phyloP scores from a whole-genome alignment of 1,284 basidiomycete species.

The Ganoderma lingzhi region DNA sequence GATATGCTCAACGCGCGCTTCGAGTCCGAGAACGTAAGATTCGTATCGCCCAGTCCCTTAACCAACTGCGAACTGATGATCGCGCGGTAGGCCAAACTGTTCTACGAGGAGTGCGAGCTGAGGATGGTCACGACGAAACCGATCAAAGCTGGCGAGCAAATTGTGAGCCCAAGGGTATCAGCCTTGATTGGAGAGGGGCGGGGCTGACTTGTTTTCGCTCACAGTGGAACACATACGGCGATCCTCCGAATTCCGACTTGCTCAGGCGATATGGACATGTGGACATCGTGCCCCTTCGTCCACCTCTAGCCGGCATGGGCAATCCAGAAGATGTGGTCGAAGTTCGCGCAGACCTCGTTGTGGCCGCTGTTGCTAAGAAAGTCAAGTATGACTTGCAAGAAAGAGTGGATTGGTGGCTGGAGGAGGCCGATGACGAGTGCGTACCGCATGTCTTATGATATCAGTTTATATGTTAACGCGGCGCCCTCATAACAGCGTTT shows the following conservation, averaged over 20 bases:
- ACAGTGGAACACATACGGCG: slow-evolving; percentile 96
- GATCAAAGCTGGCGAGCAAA: slow-evolving; percentile 87
- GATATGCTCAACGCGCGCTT: slow-evolving; percentile 93
- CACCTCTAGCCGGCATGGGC: slow-evolving; percentile 50
- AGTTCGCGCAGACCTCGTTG: slow-evolving; percentile 81
- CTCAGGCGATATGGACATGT: slow-evolving; percentile 95
- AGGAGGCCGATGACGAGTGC: slow-evolving; percentile 91
- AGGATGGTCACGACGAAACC: slow-evolving; percentile 85
- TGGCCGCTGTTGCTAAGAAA: slow-evolving; percentile 54
- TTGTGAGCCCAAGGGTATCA: slow-evolving; percentile 58
- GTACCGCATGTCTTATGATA: slow-evolving; percentile 43
- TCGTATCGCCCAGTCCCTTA: neutral
- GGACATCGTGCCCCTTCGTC: slow-evolving; percentile 72
- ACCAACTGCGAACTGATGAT: neutral
- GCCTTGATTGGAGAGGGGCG: slow-evolving; percentile 14
- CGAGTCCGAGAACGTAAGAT: slow-evolving; percentile 84
- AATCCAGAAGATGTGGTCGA: slow-evolving; percentile 93
- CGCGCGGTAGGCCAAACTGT: slow-evolving; percentile 77
- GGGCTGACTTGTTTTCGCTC: neutral
- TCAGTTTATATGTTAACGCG: neutral
- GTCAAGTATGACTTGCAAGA: slow-evolving; percentile 48
- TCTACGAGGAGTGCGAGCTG: slow-evolving; percentile 77
- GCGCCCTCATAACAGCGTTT: slow-evolving; percentile 54
- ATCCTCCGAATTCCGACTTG: slow-evolving; percentile 95
- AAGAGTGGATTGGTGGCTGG: slow-evolving; percentile 91